Evolutionary conservation across 495 filamentous ascomycete species (phyloP).

Genomic region (Lophiostoma macrostomum): DNA sequence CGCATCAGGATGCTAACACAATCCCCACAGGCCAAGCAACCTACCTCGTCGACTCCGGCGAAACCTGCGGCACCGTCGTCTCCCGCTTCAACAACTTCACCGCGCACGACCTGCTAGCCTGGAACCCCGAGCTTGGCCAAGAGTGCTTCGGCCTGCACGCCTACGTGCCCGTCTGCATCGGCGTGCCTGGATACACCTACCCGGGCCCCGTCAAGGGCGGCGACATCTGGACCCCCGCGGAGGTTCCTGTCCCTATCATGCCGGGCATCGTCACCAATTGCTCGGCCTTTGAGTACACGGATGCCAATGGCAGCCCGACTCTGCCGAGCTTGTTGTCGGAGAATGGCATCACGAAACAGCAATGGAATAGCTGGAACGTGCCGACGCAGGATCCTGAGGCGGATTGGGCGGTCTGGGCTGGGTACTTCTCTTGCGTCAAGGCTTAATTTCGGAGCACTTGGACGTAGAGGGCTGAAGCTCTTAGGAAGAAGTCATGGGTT

Average conservation of each 20-base stretch:
- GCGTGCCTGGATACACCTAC: slow-evolving; percentile 18
- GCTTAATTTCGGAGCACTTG: no score
- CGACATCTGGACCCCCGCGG: slow-evolving; percentile 9
- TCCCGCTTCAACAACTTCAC: slow-evolving; percentile 23
- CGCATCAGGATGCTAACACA: no score
- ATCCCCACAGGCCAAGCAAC: slow-evolving; percentile 20
- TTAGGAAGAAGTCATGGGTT: not conserved
- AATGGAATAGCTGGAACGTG: slow-evolving; percentile 23
- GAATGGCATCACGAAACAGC: slow-evolving; percentile 15
- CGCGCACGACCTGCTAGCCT: slow-evolving; percentile 9
- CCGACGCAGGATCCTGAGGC: not conserved
- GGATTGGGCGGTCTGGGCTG: slow-evolving; percentile 14
- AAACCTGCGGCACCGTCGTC: slow-evolving; percentile 25
- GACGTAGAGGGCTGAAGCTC: no score
- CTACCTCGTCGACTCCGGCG: slow-evolving; percentile 19
- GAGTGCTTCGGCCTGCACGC: slow-evolving; percentile 15
- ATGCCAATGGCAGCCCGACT: slow-evolving; percentile 1
- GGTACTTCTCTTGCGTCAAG: slow-evolving; percentile 12
- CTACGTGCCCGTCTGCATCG: slow-evolving; percentile 22
- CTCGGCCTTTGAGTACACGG: slow-evolving; percentile 17
- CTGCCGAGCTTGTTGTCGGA: slow-evolving; percentile 1
- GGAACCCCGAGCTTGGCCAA: slow-evolving; percentile 25
- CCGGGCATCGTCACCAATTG: slow-evolving; percentile 15
- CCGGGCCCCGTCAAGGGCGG: slow-evolving; percentile 15
- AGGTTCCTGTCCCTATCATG: slow-evolving; percentile 11